A percentile compares a stretch with the other conserved stretches of the same genome.
phyloP scores from a whole-genome alignment of 208 protist genomes.

The Trypanosoma cruzi region DNA sequence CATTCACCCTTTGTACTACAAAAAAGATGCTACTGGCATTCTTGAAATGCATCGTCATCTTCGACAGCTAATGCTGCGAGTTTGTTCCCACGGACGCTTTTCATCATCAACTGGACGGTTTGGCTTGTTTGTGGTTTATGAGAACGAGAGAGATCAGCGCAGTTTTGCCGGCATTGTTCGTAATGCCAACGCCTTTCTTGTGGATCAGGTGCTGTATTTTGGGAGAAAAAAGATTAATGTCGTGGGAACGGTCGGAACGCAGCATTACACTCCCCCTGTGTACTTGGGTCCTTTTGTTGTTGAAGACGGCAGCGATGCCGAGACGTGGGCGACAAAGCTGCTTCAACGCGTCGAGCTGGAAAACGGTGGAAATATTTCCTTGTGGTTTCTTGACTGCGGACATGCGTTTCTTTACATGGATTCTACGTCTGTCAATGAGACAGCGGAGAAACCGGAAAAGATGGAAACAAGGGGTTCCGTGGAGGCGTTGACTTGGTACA shows the following conservation, averaged over 20 bases:
- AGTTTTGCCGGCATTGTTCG: conserved; percentile 88
- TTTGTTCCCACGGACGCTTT: not conserved
- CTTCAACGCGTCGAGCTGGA: conserved; percentile 2
- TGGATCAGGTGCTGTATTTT: conserved; percentile 80
- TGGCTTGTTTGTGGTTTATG: conserved; percentile 81
- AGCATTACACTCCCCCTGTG: conserved; percentile 83
- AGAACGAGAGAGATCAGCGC: conserved; percentile 87
- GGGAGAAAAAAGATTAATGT: conserved; percentile 83
- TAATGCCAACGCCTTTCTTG: conserved; percentile 88
- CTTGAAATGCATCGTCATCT: conserved; percentile 22
- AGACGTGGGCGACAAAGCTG: conserved; percentile 1
- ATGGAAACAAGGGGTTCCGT: not conserved
- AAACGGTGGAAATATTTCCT: conserved; percentile 20
- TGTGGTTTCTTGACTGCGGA: conserved; percentile 79
- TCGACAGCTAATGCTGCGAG: conserved; percentile 14
- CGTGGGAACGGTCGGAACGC: conserved; percentile 76
- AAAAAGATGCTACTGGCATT: conserved; percentile 26
- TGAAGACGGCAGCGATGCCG: not conserved
- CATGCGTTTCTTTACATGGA: conserved; percentile 59
- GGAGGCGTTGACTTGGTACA: conserved; percentile 48
- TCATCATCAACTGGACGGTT: conserved; percentile 32
- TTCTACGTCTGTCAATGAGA: not conserved
- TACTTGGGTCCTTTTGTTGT: conserved; percentile 43
- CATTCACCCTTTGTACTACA: conserved; percentile 75
- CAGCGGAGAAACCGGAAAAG: conserved; percentile 1